A percentile compares a stretch with the other conserved stretches of the same genome.
Evolutionary conservation across 257 asterid genomes (phyloP).

Genomic region (Eustoma russellianum): DNA sequence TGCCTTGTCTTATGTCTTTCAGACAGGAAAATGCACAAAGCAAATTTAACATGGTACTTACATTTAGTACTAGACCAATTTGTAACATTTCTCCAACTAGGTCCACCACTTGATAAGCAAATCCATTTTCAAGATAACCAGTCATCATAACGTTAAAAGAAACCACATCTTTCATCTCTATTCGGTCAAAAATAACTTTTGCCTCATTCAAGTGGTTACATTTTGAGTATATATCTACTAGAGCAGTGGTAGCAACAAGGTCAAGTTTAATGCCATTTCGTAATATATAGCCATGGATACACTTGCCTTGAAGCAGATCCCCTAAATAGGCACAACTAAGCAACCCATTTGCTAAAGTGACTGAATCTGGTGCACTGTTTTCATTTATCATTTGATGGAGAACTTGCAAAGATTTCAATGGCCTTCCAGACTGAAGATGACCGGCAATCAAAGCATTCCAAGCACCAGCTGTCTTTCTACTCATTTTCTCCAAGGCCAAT

Average conservation of each 20-base stretch:
- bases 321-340: constrained; percentile 36
- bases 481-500: constrained; percentile 17
- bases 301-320: constrained; percentile 41
- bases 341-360: constrained; percentile 42
- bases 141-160: constrained; percentile 44
- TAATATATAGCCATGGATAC: constrained; percentile 34
- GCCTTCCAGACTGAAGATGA: constrained; percentile 22
- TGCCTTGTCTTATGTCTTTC: constrained; percentile 17
- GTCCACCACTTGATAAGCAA: constrained; percentile 22
- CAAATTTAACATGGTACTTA: constrained; percentile 32
- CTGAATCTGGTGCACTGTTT: constrained; percentile 30
- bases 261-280: constrained; percentile 31
- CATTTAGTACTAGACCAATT: constrained; percentile 20
- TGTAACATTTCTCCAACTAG: constrained; percentile 28
- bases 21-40: constrained; percentile 31
- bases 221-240: constrained; percentile 47
- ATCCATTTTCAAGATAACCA: constrained; percentile 35
- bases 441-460: constrained; percentile 48
- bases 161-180: constrained; percentile 29
- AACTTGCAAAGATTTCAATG: constrained; percentile 25
- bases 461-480: constrained; percentile 26
- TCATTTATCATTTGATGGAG: constrained; percentile 29
- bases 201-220: constrained; percentile 35
- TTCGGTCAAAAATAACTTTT: constrained; percentile 17
- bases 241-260: constrained; percentile 40